Conservation (phyloP, 2,329 filamentous ascomycete species). For the Venturia aucupariae region DNA sequence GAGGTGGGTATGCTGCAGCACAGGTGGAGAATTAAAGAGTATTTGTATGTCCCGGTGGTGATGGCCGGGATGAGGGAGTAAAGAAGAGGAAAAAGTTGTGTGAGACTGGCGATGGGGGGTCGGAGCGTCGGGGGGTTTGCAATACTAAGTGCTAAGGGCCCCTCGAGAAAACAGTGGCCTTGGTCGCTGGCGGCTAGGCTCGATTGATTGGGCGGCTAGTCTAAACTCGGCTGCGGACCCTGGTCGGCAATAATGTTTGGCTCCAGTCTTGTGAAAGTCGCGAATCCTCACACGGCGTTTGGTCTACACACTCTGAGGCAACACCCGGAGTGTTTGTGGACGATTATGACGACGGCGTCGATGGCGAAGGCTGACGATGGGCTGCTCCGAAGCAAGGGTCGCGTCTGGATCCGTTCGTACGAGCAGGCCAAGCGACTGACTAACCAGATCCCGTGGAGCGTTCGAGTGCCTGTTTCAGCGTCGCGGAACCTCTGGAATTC, state of each 20-base stretch:
- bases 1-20: conserved; percentile 4
- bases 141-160: neutral
- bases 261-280: conserved; percentile 5
- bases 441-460: neutral
- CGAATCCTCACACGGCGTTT: conserved; percentile 3
- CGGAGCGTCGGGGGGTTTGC: conserved; percentile 1
- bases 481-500: neutral
- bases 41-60: conserved; percentile 6
- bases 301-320: conserved; percentile 6
- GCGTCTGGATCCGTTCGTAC: neutral
- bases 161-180: neutral
- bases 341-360: neutral
- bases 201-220: conserved; percentile 9
- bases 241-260: conserved; percentile 1
- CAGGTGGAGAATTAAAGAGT: conserved; percentile 6
- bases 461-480: conserved; percentile 2
- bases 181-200: neutral
- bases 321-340: conserved; percentile 5
- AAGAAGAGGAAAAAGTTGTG: conserved; percentile 7
- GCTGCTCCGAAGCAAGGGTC: neutral
- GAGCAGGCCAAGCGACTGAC: neutral
- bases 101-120: neutral
- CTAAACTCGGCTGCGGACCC: conserved; percentile 2
- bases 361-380: neutral
- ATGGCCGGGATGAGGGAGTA: neutral